Percentiles rank a stretch among this genome's conserved stretches.
Evolutionary conservation across 805 yeast genomes (phyloP).

Genomic region (Isabelozyma rhagii): DNA sequence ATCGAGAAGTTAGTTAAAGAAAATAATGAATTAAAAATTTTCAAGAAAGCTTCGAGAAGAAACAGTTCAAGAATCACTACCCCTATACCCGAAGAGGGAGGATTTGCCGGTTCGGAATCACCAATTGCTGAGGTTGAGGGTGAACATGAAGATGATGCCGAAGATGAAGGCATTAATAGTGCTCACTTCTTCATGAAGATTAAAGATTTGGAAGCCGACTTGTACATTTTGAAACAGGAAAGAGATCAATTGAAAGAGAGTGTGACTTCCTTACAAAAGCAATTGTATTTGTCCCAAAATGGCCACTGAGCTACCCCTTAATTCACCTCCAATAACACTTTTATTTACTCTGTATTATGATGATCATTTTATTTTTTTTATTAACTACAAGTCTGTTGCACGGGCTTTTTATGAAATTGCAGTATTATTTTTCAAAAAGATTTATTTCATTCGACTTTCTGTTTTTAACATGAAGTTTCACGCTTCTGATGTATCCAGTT

Average conservation of each 20-base stretch:
- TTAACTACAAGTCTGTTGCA: too few species aligned
- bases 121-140: constrained; percentile 14
- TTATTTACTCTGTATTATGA: too few species aligned
- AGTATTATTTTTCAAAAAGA: too few species aligned
- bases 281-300: constrained; percentile 31
- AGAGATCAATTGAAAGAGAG: constrained; percentile 72
- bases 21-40: constrained; percentile 64
- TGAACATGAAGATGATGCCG: constrained; percentile 10
- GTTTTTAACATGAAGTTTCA: too few species aligned
- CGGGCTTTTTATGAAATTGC: too few species aligned
- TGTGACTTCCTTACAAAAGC: constrained; percentile 57
- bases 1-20: constrained; percentile 59
- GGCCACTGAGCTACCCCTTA: not conserved
- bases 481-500: too few species aligned
- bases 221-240: constrained; percentile 77
- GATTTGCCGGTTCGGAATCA: not conserved
- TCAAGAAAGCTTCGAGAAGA: constrained; percentile 41
- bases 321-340: not conserved
- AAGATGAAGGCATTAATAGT: constrained; percentile 28
- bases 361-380: too few species aligned
- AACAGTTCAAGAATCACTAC: constrained; percentile 24
- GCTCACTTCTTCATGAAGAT: constrained; percentile 73
- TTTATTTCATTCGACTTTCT: too few species aligned
- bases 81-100: constrained; percentile 15
- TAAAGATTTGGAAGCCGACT: constrained; percentile 80